Evolutionary conservation across 2,329 filamentous ascomycete species (phyloP), one percentile per base, ranked within the genome.

Genomic region (Metarhizium anisopliae): DNA sequence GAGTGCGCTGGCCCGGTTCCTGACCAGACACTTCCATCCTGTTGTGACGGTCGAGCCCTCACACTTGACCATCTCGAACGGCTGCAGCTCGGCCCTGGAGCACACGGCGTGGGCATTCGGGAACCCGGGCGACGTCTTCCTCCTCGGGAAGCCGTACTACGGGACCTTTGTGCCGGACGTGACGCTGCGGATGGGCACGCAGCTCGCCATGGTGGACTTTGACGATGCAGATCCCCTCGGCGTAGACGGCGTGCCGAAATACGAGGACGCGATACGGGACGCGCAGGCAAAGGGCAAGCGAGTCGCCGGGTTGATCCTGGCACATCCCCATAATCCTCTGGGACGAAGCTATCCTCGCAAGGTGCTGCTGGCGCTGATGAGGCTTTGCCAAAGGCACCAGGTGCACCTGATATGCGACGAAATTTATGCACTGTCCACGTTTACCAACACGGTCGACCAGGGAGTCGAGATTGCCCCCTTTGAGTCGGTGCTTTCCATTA

Each of bases 401-500:
- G 59, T 55, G 4, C 79, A 84, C 60, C 67, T 84, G 42, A 73
- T 84, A 64, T 76, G 74, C 60, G 72, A 75, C 53, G 73, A 74
- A 60, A 73, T 75, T 38, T 75, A 84, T 61, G 81, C 79, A 2
- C 62, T 80, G 4, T 82, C 80, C 0, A 67, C 76, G 1, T 84
- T 74, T 63, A 57, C 71, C 6, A 80, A 75, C 57, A 64, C 54
- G 0, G 50, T 69, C 13, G 69, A 71, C 52, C 43, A 54, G 6
- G 45, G 62, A 13, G 35, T 56, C 11, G 60, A 61, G 1, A 56
- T 63, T 0, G 59, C 67, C 0, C 63, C 68, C 0, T 82, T 83
- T 57, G 70, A 71, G 10, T 81, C 78, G 0, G 66, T 68, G 0
- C 66, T 80, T 2, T 70, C 76, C 0, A 73, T 81, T 18, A 68